A percentile compares a stretch with the other conserved stretches of the same genome.
phyloP scores from a whole-genome alignment of 192 early-diverging fungal species.

The Coemansia sp. region DNA sequence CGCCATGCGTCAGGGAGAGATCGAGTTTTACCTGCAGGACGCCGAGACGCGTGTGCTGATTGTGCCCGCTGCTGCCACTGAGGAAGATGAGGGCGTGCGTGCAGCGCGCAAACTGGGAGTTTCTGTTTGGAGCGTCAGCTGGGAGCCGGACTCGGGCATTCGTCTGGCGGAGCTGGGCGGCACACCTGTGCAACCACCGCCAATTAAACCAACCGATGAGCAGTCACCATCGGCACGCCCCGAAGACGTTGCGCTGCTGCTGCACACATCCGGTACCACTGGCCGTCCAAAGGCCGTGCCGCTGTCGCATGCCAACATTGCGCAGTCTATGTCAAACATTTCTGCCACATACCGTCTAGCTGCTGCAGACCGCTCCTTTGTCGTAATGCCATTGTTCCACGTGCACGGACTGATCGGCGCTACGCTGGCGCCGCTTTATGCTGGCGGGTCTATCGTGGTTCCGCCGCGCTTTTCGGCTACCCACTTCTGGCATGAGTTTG shows the following conservation, averaged over 20 bases:
- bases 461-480: constrained; percentile 70
- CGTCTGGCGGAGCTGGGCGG: constrained; percentile 30
- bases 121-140: constrained; percentile 60
- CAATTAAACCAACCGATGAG: constrained; percentile 10
- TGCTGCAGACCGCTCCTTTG: constrained; percentile 61
- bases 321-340: constrained; percentile 73
- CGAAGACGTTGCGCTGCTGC: constrained; percentile 66
- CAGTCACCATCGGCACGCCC: constrained; percentile 28
- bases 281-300: constrained; percentile 79
- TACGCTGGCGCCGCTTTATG: constrained; percentile 65
- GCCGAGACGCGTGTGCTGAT: constrained; percentile 63
- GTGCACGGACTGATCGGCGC: constrained; percentile 82
- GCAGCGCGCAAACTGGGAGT: constrained; percentile 57
- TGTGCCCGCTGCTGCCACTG: constrained; percentile 57
- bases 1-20: constrained; percentile 65
- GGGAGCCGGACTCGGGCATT: constrained; percentile 36
- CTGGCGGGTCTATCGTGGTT: constrained; percentile 68
- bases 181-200: constrained; percentile 14
- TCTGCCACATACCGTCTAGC: constrained; percentile 64
- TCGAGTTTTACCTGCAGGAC: constrained; percentile 75
- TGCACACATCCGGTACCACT: constrained; percentile 83
- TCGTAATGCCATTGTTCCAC: constrained; percentile 88
- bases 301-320: constrained; percentile 74
- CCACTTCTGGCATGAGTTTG: constrained; percentile 75
- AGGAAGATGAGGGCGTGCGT: constrained; percentile 57